A percentile compares a stretch with the other conserved stretches of the same genome.
Evolutionary conservation across 2,329 filamentous ascomycete genomes (phyloP).

Genomic region (Trichoderma sp.): DNA sequence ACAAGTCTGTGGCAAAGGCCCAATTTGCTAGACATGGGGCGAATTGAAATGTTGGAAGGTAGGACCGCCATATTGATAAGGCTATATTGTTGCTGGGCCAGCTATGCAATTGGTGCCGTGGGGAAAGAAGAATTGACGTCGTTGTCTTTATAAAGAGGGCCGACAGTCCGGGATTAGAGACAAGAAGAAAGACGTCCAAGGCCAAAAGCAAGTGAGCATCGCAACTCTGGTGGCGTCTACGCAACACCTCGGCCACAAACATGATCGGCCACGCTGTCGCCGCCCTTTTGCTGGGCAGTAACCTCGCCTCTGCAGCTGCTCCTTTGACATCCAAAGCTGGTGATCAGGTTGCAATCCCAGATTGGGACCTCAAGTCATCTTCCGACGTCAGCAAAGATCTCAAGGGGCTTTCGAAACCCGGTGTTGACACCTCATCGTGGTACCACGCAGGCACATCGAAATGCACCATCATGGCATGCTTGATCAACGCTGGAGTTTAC

Average conservation of each 20-base stretch:
- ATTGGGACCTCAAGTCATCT: slow-evolving; percentile 54
- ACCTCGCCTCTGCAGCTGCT: slow-evolving; percentile 20
- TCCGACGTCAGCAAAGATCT: slow-evolving; percentile 41
- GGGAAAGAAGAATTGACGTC: slow-evolving; percentile 9
- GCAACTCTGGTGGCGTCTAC: background rate
- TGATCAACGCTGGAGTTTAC: slow-evolving; percentile 55
- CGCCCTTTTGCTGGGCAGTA: slow-evolving; percentile 21
- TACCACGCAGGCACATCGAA: slow-evolving; percentile 48
- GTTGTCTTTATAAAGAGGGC: background rate
- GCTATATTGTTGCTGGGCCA: background rate
- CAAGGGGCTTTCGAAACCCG: slow-evolving; percentile 43
- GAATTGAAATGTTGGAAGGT: background rate
- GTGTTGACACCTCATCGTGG: slow-evolving; percentile 53
- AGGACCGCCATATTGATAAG: background rate
- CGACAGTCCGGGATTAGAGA: background rate
- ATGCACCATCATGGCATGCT: slow-evolving; percentile 59
- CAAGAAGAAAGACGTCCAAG: background rate
- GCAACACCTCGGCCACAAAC: background rate
- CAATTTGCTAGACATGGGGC: background rate
- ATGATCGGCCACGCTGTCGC: slow-evolving; percentile 23
- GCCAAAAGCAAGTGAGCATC: background rate
- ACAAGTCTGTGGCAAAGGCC: background rate
- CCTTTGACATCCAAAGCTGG: slow-evolving; percentile 33
- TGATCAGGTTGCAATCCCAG: slow-evolving; percentile 40
- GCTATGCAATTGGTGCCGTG: background rate